A percentile compares a stretch with the other conserved stretches of the same genome.
phyloP scores from a whole-genome alignment of 169 alveolate genomes.

The Plasmodium berghei region DNA sequence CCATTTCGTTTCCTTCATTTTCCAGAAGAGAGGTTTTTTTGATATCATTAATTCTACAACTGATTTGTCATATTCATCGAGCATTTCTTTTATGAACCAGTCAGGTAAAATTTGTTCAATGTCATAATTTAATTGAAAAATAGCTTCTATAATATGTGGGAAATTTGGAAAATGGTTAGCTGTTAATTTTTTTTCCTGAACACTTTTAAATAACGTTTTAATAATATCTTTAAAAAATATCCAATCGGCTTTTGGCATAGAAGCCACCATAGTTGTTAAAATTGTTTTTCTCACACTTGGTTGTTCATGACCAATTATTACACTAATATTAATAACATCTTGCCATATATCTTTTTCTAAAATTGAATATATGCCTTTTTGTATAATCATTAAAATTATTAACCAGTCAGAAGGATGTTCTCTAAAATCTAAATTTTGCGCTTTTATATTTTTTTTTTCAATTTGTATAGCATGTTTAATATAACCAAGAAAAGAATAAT shows the following conservation, averaged over 20 bases:
- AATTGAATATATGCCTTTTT: slow-evolving; percentile 78
- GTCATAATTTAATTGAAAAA: slow-evolving; percentile 77
- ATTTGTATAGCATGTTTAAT: slow-evolving; percentile 76
- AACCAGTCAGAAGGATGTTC: slow-evolving; percentile 81
- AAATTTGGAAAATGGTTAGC: slow-evolving; percentile 73
- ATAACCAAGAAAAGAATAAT: slow-evolving; percentile 80
- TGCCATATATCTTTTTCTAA: slow-evolving; percentile 80
- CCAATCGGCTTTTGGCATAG: slow-evolving; percentile 83
- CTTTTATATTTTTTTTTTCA: slow-evolving; percentile 70
- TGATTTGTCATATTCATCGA: slow-evolving; percentile 73
- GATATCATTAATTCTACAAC: slow-evolving; percentile 55
- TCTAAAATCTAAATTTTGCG: slow-evolving; percentile 66
- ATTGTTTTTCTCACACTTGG: slow-evolving; percentile 79
- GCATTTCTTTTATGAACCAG: slow-evolving; percentile 82
- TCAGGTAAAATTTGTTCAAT: slow-evolving; percentile 79
- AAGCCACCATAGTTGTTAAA: slow-evolving; percentile 77
- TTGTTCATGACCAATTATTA: slow-evolving; percentile 77
- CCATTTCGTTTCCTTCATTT: slow-evolving; percentile 76
- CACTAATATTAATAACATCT: slow-evolving; percentile 75
- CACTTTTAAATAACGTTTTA: slow-evolving; percentile 72
- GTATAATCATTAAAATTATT: slow-evolving; percentile 78
- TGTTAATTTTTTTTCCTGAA: slow-evolving; percentile 56
- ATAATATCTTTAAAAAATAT: slow-evolving; percentile 77
- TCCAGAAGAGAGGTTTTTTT: slow-evolving; percentile 73
- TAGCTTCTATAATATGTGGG: slow-evolving; percentile 81